These are phyloP conservation scores for Selaginella tamariscina DNA, from an alignment of 75 land plant species.

Conservation along the genomic window DNA sequence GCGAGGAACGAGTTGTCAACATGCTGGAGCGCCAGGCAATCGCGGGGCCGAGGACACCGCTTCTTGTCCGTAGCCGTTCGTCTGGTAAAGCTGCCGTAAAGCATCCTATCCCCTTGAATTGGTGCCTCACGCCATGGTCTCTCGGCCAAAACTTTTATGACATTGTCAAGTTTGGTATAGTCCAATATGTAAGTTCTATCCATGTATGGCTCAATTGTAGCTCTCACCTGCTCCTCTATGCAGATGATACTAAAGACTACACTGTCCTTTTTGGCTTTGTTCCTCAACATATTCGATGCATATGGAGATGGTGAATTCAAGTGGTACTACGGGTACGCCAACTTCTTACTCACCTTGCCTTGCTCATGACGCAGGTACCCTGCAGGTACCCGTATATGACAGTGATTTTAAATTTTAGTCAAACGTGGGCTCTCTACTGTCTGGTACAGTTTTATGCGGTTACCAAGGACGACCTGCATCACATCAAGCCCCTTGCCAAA, in stretches of 20 bases:
- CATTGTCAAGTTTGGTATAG: conserved; percentile 62
- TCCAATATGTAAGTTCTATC: conserved; percentile 66
- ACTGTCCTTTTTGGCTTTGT: conserved; percentile 61
- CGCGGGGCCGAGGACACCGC: conserved; percentile 29
- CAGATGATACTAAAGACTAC: conserved; percentile 83
- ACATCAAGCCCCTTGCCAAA: conserved; percentile 70
- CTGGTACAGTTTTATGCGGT: conserved; percentile 69
- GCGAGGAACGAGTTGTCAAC: conserved; percentile 47
- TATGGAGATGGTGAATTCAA: conserved; percentile 87
- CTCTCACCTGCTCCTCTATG: background rate
- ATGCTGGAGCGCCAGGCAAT: conserved; percentile 43
- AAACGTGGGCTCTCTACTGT: conserved; percentile 91
- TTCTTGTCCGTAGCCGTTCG: conserved; percentile 31
- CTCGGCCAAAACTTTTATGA: conserved; percentile 50
- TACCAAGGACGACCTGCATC: conserved; percentile 48
- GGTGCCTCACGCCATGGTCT: conserved; percentile 38
- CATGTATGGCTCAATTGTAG: background rate
- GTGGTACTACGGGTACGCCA: conserved; percentile 73
- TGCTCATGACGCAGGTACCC: background rate
- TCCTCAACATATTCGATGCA: conserved; percentile 48
- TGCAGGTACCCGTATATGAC: conserved; percentile 84
- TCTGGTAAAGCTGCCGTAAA: conserved; percentile 18
- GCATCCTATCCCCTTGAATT: conserved; percentile 32
- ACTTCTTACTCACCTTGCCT: background rate
- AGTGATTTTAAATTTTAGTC: conserved; percentile 80